Conservation (phyloP, 177 flowering plant genomes). For the Telopea speciosissima region DNA sequence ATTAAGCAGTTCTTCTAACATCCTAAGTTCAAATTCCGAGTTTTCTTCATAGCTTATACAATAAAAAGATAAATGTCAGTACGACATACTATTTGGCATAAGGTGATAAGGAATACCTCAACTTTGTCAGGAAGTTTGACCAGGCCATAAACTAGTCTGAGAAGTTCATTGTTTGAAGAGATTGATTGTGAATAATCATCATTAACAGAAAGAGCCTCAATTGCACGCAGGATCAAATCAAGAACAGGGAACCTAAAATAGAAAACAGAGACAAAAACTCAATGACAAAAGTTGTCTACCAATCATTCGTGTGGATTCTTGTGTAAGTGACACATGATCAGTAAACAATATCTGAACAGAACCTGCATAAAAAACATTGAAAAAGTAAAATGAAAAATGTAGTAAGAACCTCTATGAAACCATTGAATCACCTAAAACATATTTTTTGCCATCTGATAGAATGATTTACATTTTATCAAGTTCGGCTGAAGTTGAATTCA, state of each 20-base stretch:
- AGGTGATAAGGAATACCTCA: constrained; percentile 49
- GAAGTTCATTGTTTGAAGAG: constrained; percentile 55
- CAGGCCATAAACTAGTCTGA: constrained; percentile 40
- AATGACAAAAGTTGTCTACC: too few species aligned
- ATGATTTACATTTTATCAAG: too few species aligned
- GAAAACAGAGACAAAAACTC: neutral
- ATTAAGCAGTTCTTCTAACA: neutral
- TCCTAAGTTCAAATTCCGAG: neutral
- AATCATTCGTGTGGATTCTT: neutral
- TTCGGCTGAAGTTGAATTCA: too few species aligned
- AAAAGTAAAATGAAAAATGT: too few species aligned
- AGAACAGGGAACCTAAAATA: constrained; percentile 59
- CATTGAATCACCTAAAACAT: too few species aligned
- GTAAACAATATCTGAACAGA: neutral
- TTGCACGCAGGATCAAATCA: constrained; percentile 64
- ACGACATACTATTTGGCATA: neutral
- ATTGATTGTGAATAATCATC: constrained; percentile 55
- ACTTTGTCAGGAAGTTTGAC: constrained; percentile 68
- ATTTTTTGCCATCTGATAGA: too few species aligned
- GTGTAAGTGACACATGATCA: neutral
- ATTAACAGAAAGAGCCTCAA: constrained; percentile 67
- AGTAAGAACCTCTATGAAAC: too few species aligned
- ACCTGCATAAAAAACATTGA: too few species aligned
- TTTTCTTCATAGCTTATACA: neutral
- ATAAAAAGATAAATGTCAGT: too few species aligned